Conservation (phyloP, 768 basidiomycete species). For the Naganishia randhawae region DNA sequence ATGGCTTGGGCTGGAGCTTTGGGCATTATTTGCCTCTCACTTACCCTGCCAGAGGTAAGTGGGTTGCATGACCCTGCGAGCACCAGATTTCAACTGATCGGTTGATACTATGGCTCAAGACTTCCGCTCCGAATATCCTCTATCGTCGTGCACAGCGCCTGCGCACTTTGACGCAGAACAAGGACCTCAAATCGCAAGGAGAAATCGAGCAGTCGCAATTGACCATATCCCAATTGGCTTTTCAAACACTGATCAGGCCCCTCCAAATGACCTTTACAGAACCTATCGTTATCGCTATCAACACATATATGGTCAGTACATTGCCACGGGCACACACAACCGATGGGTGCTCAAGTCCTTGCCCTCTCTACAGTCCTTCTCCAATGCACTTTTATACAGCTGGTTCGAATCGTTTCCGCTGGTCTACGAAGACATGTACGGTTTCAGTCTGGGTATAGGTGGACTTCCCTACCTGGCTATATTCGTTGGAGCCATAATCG, state of each 20-base stretch:
- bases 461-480: constrained; percentile 42
- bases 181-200: constrained; percentile 39
- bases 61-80: too few relatives aligned
- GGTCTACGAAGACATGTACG: constrained; percentile 42
- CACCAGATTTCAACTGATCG: too few relatives aligned
- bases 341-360: constrained; percentile 37
- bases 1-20: constrained; percentile 32
- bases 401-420: constrained; percentile 49
- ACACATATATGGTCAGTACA: constrained; percentile 41
- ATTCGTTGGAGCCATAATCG: constrained; percentile 34
- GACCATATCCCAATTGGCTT: constrained; percentile 31
- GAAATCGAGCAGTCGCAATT: constrained; percentile 44
- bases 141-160: constrained; percentile 50
- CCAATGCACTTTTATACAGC: constrained; percentile 30
- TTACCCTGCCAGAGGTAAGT: constrained; percentile 49
- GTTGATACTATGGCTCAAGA: constrained; percentile 29
- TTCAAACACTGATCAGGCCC: constrained; percentile 40
- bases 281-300: constrained; percentile 44
- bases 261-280: constrained; percentile 43
- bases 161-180: constrained; percentile 50
- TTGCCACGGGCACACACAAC: neutral
- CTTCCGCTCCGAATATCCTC: constrained; percentile 48
- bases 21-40: constrained; percentile 41
- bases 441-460: constrained; percentile 34
- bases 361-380: constrained; percentile 4